Conservation (phyloP, 805 yeast genomes). For the Candida ficus region DNA sequence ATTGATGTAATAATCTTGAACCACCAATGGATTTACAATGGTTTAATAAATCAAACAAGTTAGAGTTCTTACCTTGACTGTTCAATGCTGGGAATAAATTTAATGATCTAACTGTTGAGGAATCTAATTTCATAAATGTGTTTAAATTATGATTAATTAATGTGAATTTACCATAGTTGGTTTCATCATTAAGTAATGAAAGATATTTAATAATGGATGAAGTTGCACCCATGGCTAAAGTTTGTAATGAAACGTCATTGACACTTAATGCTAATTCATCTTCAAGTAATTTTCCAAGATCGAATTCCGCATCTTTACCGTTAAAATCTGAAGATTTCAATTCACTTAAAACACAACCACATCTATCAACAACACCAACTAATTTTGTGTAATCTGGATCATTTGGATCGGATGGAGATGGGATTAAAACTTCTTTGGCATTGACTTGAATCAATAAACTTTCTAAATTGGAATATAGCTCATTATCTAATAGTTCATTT, state of each 20-base stretch:
- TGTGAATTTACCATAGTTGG: slow-evolving; percentile 48
- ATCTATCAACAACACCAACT: slow-evolving; percentile 67
- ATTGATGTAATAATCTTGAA: slow-evolving; percentile 76
- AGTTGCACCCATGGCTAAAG: slow-evolving; percentile 54
- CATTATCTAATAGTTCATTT: slow-evolving; percentile 81
- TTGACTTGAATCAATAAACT: slow-evolving; percentile 84
- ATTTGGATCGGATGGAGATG: slow-evolving; percentile 28
- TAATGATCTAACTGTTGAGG: slow-evolving; percentile 83
- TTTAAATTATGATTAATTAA: slow-evolving; percentile 64
- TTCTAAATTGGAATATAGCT: slow-evolving; percentile 80
- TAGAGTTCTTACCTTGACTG: slow-evolving; percentile 40
- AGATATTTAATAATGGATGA: slow-evolving; percentile 69
- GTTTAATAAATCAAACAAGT: slow-evolving; percentile 80
- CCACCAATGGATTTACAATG: slow-evolving; percentile 91
- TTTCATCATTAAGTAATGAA: slow-evolving; percentile 50
- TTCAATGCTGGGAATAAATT: slow-evolving; percentile 65
- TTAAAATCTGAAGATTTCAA: slow-evolving; percentile 53
- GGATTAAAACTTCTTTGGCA: slow-evolving; percentile 75
- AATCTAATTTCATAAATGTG: slow-evolving; percentile 86
- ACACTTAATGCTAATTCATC: slow-evolving; percentile 50
- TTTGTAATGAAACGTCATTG: slow-evolving; percentile 45
- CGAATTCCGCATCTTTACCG: slow-evolving; percentile 69
- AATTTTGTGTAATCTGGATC: slow-evolving; percentile 63
- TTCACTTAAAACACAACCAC: slow-evolving; percentile 67
- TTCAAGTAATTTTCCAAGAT: slow-evolving; percentile 64